Conservation (phyloP, 805 yeast species). For the Nakazawaea peltata region DNA sequence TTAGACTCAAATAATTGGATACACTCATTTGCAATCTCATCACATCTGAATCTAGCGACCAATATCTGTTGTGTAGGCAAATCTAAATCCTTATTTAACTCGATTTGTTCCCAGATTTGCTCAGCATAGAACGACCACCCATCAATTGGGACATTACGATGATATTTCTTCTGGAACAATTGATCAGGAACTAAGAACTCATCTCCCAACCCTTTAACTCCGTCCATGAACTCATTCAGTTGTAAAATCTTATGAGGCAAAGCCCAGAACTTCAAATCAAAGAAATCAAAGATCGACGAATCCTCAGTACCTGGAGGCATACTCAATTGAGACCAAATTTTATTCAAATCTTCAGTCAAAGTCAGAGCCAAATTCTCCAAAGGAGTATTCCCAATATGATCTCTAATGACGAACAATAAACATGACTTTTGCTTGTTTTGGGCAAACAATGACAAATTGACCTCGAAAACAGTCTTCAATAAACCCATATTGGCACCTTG, state of each 20-base stretch:
- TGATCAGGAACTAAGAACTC: slow-evolving; percentile 34
- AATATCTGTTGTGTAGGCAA: slow-evolving; percentile 94
- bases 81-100: slow-evolving; percentile 86
- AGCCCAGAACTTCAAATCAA: slow-evolving; percentile 76
- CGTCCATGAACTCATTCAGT: slow-evolving; percentile 57
- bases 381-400: slow-evolving; percentile 85
- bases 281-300: slow-evolving; percentile 61
- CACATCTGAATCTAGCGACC: slow-evolving; percentile 92
- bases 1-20: slow-evolving; percentile 33
- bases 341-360: slow-evolving; percentile 58
- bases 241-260: slow-evolving; percentile 82
- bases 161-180: slow-evolving; percentile 64
- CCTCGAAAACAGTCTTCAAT: slow-evolving; percentile 93
- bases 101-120: slow-evolving; percentile 92
- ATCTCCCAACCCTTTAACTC: slow-evolving; percentile 57
- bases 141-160: slow-evolving; percentile 83
- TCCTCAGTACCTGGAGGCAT: slow-evolving; percentile 62
- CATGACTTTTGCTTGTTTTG: slow-evolving; percentile 48
- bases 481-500: slow-evolving; percentile 98
- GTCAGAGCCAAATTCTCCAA: slow-evolving; percentile 61
- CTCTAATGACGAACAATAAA: slow-evolving; percentile 83
- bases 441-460: slow-evolving; percentile 80
- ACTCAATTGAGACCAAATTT: slow-evolving; percentile 69
- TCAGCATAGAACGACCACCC: slow-evolving; percentile 93
- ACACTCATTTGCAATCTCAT: slow-evolving; percentile 63